Base-by-base conservation (phyloP, 2,329 filamentous ascomycete genomes). In the Pseudogymnoascus sp. region DNA sequence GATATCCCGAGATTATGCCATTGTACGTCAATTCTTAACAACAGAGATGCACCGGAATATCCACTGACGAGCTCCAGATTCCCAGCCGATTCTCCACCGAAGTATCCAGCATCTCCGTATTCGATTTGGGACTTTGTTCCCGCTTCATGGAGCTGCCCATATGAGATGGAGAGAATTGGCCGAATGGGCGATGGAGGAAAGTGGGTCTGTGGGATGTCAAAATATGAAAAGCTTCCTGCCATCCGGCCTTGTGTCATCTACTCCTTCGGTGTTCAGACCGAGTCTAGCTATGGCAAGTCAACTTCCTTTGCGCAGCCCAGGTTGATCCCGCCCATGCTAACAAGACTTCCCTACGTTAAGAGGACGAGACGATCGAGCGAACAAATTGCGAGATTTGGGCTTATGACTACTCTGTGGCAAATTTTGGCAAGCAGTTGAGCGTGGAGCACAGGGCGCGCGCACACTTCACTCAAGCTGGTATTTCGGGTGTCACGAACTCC, bases 181-280 rank as follows among this genome's bases (percentile, higher is more conserved):
- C 66, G 70, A 4, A 64, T 74, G 4, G 75, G 75, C 30, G 74
- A 76, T 38, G 75, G 75, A n/a, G 75, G 75, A 20, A 77, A 77
- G 64, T 75, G 74, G 72, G 70, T 76, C 12, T 77, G 74, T 65
- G 75, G 74, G 37, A 74, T 76, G 71, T 71, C 69, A 6, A 64
- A 68, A n/a, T 74, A 72, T 61, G 72, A 73, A 63, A 64, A 65
- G 11, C 64, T 67, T 50, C 57, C 34, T 4, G 64, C 64, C 11
- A 62, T 58, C 22, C 62, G 58, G 32, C 67, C 70, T 9, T 71
- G 70, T 59, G 62, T 74, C 60, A 70, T 76, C 62, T 77, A 77
- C 65, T 73, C 70, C 14, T 76, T 77, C 59, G 75, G 75, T 38
- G 65, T 70, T 22, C 68, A 69, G 54, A 67, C 71, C 63, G 74